Base-by-base conservation (phyloP, 306 rosid species). In the Erythrophleum fordii region DNA sequence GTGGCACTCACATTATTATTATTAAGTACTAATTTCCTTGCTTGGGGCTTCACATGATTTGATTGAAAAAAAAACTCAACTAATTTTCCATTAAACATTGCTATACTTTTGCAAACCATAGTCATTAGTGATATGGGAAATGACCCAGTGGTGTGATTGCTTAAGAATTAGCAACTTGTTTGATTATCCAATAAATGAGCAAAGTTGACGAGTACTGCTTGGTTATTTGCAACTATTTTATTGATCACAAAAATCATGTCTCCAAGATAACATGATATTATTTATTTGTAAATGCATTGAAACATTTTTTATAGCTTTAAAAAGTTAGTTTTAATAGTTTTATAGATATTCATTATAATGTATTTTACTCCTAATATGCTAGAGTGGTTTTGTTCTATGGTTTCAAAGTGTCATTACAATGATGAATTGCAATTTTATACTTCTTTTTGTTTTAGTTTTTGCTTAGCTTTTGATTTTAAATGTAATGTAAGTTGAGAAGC, bases 301-400 rank as follows among this genome's bases (percentile, higher is more conserved):
- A 31, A 65, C 52, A 7, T 60, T 56, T 44, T 64, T 52, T 25
- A 11, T 16, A 52, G 75, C 45, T 66, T 67, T 68, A 17, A 44
- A 58, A 69, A 60, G 11, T 53, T 69, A 20, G 73, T 62, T 82
- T 65, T 60, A 75, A 56, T 48, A 37, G 34, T 75, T 75, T 67
- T 34, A 64, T 41, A 31, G 62, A 68, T 39, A 41, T n/a, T 20
- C 31, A 11, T 31, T 67, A 12, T 13, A 48, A 42, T 41, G 35
- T 46, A 17, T 55, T 55, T 75, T 70, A 17, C 55, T 37, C 41
- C 17, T 42, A 34, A 46, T 77, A 60, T 53, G 66, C 26, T 67
- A 20, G n/a, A 25, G 20, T 42, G 53, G 39, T 28, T 23, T 72
- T 69, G 44, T 48, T 79, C 53, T 53, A 25, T 14, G 44, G 66